Conservation (phyloP, 257 asterid species). For the Nicotiana otophora region DNA sequence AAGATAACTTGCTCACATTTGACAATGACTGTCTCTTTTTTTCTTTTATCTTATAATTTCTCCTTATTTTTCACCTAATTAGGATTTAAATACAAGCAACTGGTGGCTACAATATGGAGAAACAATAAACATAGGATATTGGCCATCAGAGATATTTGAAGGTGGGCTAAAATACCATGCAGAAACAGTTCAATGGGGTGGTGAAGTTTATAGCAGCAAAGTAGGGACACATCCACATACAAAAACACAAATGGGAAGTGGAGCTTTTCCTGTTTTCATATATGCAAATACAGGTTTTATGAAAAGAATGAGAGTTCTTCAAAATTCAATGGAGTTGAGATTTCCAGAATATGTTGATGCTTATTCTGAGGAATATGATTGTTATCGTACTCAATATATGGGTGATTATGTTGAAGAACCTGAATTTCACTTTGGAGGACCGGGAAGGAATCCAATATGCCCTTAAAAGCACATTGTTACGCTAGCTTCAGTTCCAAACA, state of each 20-base stretch:
- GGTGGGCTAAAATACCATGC: slow-evolving; percentile 26
- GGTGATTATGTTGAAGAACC: slow-evolving; percentile 53
- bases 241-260: slow-evolving; percentile 54
- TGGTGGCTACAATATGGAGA: slow-evolving; percentile 73
- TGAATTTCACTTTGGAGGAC: slow-evolving; percentile 70
- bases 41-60: too few species aligned
- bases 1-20: too few species aligned
- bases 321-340: slow-evolving; percentile 21
- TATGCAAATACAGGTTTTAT: slow-evolving; percentile 31
- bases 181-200: slow-evolving; percentile 62
- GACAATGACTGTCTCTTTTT: too few species aligned
- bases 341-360: slow-evolving; percentile 31
- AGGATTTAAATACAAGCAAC: slow-evolving; percentile 47
- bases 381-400: slow-evolving; percentile 29
- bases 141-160: slow-evolving; percentile 45
- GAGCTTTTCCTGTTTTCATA: slow-evolving; percentile 24
- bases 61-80: neutral
- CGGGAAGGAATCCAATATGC: slow-evolving; percentile 40
- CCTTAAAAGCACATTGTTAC: slow-evolving; percentile 12
- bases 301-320: slow-evolving; percentile 43
- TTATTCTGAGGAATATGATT: slow-evolving; percentile 47
- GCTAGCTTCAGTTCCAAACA: too few species aligned
- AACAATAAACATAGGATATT: slow-evolving; percentile 45
- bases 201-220: slow-evolving; percentile 56
- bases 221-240: slow-evolving; percentile 55